phyloP scores from a whole-genome alignment of 1,139 yeast genomes.

The Lodderomyces pseudojiufengensis region DNA sequence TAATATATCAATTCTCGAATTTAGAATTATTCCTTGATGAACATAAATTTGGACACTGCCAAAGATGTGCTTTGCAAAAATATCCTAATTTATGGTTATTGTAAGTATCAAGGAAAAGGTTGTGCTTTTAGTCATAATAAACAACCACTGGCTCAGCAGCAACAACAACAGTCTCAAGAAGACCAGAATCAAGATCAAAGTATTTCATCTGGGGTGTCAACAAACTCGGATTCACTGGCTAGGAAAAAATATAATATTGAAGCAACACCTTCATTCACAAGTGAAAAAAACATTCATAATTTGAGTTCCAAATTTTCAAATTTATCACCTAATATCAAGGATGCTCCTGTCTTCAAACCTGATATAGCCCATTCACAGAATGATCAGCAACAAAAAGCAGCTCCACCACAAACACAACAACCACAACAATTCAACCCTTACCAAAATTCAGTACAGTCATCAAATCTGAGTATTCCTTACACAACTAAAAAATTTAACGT shows the following conservation, averaged over 20 bases:
- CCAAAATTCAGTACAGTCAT: not conserved
- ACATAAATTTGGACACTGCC: slow-evolving; percentile 51
- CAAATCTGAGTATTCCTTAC: slow-evolving; percentile 8
- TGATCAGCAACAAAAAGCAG: not conserved
- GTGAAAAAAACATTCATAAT: slow-evolving; percentile 9
- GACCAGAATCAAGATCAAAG: slow-evolving; percentile 5
- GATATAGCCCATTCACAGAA: slow-evolving; percentile 9
- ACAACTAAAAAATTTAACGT: slow-evolving; percentile 28
- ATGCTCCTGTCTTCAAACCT: slow-evolving; percentile 58
- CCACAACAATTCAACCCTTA: not conserved
- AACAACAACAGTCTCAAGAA: slow-evolving; percentile 12
- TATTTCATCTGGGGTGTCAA: slow-evolving; percentile 4
- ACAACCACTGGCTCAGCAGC: slow-evolving; percentile 13
- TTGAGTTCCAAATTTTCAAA: slow-evolving; percentile 41
- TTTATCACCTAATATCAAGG: slow-evolving; percentile 53
- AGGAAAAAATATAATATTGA: slow-evolving; percentile 55
- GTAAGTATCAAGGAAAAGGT: slow-evolving; percentile 86
- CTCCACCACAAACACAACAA: not conserved
- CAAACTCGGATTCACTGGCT: slow-evolving; percentile 7
- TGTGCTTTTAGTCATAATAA: slow-evolving; percentile 74
- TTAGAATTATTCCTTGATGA: no score
- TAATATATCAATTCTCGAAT: no score
- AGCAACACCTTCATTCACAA: slow-evolving; percentile 59
- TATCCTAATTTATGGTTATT: slow-evolving; percentile 80
- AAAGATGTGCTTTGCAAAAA: slow-evolving; percentile 83